phyloP scores from a whole-genome alignment of 805 yeast species.

The Millerozyma acaciae region DNA sequence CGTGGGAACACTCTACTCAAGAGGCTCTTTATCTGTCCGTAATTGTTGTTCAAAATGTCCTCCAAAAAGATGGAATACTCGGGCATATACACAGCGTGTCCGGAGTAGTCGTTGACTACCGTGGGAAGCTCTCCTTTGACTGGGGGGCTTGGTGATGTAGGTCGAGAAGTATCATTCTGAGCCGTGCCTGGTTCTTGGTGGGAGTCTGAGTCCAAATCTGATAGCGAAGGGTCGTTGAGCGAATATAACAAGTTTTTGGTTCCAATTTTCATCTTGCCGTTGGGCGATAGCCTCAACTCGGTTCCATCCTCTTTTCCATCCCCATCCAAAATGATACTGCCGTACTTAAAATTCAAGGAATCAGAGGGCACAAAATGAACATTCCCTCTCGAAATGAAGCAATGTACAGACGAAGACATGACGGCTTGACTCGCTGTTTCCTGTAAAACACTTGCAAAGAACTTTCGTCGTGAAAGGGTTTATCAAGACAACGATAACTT shows the following conservation, averaged over 20 bases:
- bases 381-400: conserved; percentile 23
- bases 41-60: conserved; percentile 29
- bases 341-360: conserved; percentile 11
- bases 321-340: conserved; percentile 2
- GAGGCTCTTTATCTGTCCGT: conserved; percentile 34
- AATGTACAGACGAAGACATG: conserved; percentile 20
- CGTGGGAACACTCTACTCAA: conserved; percentile 43
- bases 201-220: conserved; percentile 28
- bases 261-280: conserved; percentile 8
- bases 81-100: conserved; percentile 51
- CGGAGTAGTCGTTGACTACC: conserved; percentile 24
- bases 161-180: conserved; percentile 1
- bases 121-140: conserved; percentile 4
- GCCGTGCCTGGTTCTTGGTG: conserved; percentile 4
- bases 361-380: conserved; percentile 26
- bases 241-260: conserved; percentile 31
- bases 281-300: neutral
- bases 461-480: no score
- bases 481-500: no score
- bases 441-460: no score
- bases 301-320: conserved; percentile 1
- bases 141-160: conserved; percentile 3
- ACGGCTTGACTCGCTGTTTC: no score
- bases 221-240: conserved; percentile 34
- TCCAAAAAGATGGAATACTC: conserved; percentile 38